Percentiles rank a stretch among this genome's conserved stretches.
Evolutionary conservation across 2,329 filamentous ascomycete species (phyloP).

Genomic region (Chrysoporthe puriensis): DNA sequence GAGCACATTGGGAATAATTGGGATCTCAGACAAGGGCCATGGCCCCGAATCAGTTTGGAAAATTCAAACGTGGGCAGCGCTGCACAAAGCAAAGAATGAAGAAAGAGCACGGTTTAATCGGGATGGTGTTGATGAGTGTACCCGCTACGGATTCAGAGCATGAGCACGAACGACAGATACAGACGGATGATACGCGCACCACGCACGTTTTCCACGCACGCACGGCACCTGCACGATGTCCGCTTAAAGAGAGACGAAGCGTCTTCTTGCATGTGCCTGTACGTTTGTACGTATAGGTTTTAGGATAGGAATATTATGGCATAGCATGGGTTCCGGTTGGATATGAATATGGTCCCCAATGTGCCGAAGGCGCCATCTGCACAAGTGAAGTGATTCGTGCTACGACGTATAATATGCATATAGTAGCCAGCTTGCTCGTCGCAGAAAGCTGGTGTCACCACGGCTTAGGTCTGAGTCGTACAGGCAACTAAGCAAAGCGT

Average conservation of each 20-base stretch:
- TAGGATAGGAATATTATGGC: conserved; percentile 12
- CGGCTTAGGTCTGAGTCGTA: neutral
- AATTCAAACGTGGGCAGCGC: conserved; percentile 1
- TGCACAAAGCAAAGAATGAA: conserved; percentile 1
- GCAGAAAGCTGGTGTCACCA: neutral
- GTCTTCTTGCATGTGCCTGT: neutral
- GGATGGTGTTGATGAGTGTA: conserved; percentile 9
- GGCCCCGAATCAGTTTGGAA: neutral
- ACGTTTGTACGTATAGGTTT: conserved; percentile 28
- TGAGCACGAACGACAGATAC: conserved; percentile 20
- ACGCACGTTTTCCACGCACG: conserved; percentile 23
- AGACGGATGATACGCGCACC: conserved; percentile 21
- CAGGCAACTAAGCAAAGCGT: neutral
- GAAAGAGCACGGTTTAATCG: neutral
- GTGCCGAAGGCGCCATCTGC: neutral
- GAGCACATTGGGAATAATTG: conserved; percentile 14
- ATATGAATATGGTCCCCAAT: conserved; percentile 8
- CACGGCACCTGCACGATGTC: conserved; percentile 21
- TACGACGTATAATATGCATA: neutral
- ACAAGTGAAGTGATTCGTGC: neutral
- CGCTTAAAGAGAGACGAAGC: conserved; percentile 14
- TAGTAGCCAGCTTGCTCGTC: neutral
- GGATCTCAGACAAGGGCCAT: neutral
- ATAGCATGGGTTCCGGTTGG: conserved; percentile 23
- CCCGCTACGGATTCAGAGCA: conserved; percentile 17